Evolutionary conservation across 495 filamentous ascomycete genomes (phyloP).

Genomic region (Xanthoparmelia taractica): DNA sequence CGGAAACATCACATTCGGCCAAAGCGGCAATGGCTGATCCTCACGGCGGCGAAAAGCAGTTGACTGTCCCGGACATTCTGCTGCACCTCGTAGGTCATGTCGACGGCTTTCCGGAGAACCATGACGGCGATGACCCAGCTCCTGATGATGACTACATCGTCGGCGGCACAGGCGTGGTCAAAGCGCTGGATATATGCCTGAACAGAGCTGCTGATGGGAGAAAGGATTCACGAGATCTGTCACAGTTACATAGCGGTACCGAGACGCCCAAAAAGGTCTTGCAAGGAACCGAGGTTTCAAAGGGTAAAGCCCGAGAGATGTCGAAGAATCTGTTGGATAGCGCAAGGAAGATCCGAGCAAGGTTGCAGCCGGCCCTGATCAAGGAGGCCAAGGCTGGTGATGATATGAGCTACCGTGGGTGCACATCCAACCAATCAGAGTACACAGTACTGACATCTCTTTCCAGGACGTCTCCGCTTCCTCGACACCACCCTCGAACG

Average conservation of each 20-base stretch:
- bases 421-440: conserved; percentile 21
- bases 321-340: conserved; percentile 78
- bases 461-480: conserved; percentile 73
- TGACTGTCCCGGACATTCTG: conserved; percentile 56
- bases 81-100: conserved; percentile 54
- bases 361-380: conserved; percentile 76
- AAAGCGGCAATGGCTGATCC: conserved; percentile 41
- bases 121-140: conserved; percentile 62
- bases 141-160: conserved; percentile 94
- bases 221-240: conserved; percentile 33
- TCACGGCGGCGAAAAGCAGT: conserved; percentile 37
- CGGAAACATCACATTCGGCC: conserved; percentile 31
- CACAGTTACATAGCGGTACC: conserved; percentile 42
- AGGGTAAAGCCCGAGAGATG: conserved; percentile 79
- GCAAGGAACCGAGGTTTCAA: conserved; percentile 37
- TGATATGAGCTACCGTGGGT: conserved; percentile 69
- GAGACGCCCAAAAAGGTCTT: conserved; percentile 46
- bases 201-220: conserved; percentile 52
- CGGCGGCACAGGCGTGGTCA: conserved; percentile 89
- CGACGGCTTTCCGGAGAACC: conserved; percentile 44
- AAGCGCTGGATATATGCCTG: conserved; percentile 83
- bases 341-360: conserved; percentile 75
- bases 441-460: conserved; percentile 22
- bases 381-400: conserved; percentile 62
- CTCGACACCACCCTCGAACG: conserved; percentile 79